A percentile compares a stretch with the other conserved stretches of the same genome.
Conservation (phyloP, 2,329 filamentous ascomycete species). For the Claviceps paspali region DNA sequence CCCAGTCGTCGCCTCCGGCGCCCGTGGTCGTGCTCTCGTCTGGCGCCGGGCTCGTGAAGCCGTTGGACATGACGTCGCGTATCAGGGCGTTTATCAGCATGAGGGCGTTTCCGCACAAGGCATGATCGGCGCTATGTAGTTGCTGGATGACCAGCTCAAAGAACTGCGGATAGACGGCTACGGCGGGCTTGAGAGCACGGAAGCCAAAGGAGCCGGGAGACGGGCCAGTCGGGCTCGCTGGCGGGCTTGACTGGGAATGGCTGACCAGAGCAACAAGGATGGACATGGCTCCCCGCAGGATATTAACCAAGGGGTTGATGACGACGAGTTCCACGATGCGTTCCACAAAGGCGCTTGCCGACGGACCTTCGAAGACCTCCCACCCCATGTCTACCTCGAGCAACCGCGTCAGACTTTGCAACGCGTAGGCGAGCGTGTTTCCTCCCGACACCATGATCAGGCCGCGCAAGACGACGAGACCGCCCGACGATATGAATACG, state of each 20-base stretch:
- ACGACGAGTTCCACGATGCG: slow-evolving; percentile 84
- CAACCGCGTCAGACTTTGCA: slow-evolving; percentile 75
- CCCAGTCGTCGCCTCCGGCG: slow-evolving; percentile 56
- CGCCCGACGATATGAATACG: slow-evolving; percentile 83
- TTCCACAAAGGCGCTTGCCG: slow-evolving; percentile 51
- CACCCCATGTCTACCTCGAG: slow-evolving; percentile 96
- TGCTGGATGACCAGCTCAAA: slow-evolving; percentile 87
- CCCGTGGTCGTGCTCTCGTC: slow-evolving; percentile 13
- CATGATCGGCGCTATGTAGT: slow-evolving; percentile 85
- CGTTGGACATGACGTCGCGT: slow-evolving; percentile 72
- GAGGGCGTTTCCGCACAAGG: slow-evolving; percentile 84
- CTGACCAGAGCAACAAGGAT: slow-evolving; percentile 88
- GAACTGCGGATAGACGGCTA: slow-evolving; percentile 84
- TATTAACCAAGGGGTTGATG: slow-evolving; percentile 90
- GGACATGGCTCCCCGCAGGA: slow-evolving; percentile 89
- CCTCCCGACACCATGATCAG: slow-evolving; percentile 75
- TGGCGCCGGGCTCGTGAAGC: slow-evolving; percentile 31
- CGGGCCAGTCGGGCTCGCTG: slow-evolving; percentile 18
- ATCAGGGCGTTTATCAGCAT: slow-evolving; percentile 94
- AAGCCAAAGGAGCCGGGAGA: slow-evolving; percentile 62
- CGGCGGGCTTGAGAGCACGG: slow-evolving; percentile 77
- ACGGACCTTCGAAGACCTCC: slow-evolving; percentile 61
- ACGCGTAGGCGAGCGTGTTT: slow-evolving; percentile 88
- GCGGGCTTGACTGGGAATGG: slow-evolving; percentile 50
- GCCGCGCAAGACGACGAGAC: slow-evolving; percentile 64